Evolutionary conservation across 306 rosid species (phyloP), one percentile per base, ranked within the genome.

Genomic region (Prunus salicina): DNA sequence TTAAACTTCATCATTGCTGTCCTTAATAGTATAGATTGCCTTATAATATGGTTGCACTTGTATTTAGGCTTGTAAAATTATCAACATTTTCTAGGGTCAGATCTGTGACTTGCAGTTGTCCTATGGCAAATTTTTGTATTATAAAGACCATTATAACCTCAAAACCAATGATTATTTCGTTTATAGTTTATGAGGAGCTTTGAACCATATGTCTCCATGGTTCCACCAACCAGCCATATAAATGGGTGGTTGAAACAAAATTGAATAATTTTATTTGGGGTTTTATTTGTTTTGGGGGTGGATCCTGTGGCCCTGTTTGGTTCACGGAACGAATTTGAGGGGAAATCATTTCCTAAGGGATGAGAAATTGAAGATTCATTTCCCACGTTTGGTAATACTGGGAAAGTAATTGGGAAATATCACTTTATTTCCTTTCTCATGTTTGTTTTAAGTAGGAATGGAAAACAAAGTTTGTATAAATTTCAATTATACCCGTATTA

Each of bases 1-100:
- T 51, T 63, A 20, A 71, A 78, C 76, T 41, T 19, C 2, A 63
- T 73, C 85, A 79, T 71, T 71, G 28, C 19, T 71, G 47, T 25
- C 46, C 38, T 62, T 28, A 38, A 38, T 38, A 27, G 15, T 64
- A 14, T 69, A 76, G 55, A 50, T 34, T 79, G 55, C 73, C 68
- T 75, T 80, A 67, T 65, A 64, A 28, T 6, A 69, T 67, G 75
- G 80, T 69, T 74, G 49, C 15, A 24, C 32, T 49, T 70, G 52
- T 71, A 64, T 69, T 8, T 22, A 19, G 61, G 68, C 32, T 86
- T 67, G 55, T 65, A 64, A 14, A 69, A 14, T 65, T 22, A 45
- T 72, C 19, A 71, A 74, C 32, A n/a, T 51, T 32, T 38, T 75
- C 27, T 16, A 8, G 72, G 72, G 52, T 65, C 43, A 34, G 45